phyloP scores from a whole-genome alignment of 2,329 filamentous ascomycete genomes.

The Blumeriella jaapii region DNA sequence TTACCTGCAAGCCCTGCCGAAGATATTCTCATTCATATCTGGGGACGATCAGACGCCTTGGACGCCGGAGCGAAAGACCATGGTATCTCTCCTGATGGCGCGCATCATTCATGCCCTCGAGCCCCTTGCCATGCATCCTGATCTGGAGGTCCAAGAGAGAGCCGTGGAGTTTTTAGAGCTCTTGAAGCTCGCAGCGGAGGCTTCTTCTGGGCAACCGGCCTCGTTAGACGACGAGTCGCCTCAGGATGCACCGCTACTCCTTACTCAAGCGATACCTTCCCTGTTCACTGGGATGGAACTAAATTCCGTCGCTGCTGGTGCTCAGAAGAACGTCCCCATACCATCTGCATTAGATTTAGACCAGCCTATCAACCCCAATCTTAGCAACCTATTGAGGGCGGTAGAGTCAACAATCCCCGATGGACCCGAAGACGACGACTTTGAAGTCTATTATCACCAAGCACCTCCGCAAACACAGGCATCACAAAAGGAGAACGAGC shows the following conservation, averaged over 20 bases:
- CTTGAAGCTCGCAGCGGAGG: conserved; percentile 76
- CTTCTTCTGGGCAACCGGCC: conserved; percentile 54
- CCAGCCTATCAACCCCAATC: conserved; percentile 65
- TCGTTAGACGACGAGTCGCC: conserved; percentile 37
- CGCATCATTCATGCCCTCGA: conserved; percentile 76
- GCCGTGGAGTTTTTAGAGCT: conserved; percentile 88
- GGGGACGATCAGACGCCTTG: conserved; percentile 54
- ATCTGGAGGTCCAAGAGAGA: conserved; percentile 87
- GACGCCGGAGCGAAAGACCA: conserved; percentile 62
- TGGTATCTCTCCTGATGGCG: conserved; percentile 65
- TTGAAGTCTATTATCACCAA: conserved; percentile 54
- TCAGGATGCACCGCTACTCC: conserved; percentile 65
- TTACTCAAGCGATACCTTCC: conserved; percentile 83
- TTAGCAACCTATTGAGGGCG: conserved; percentile 51
- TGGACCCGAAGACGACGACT: conserved; percentile 50
- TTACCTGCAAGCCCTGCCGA: conserved; percentile 74
- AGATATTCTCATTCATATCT: conserved; percentile 67
- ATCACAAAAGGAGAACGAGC: conserved; percentile 37
- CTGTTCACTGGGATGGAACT: conserved; percentile 80
- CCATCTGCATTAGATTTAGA: conserved; percentile 70
- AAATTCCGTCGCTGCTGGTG: conserved; percentile 76
- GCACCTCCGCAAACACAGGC: conserved; percentile 35
- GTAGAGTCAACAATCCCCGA: conserved; percentile 40
- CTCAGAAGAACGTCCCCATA: conserved; percentile 76
- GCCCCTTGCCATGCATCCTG: conserved; percentile 67